Base-by-base conservation (phyloP, 2,329 filamentous ascomycete species). In the Huntiella moniliformis region DNA sequence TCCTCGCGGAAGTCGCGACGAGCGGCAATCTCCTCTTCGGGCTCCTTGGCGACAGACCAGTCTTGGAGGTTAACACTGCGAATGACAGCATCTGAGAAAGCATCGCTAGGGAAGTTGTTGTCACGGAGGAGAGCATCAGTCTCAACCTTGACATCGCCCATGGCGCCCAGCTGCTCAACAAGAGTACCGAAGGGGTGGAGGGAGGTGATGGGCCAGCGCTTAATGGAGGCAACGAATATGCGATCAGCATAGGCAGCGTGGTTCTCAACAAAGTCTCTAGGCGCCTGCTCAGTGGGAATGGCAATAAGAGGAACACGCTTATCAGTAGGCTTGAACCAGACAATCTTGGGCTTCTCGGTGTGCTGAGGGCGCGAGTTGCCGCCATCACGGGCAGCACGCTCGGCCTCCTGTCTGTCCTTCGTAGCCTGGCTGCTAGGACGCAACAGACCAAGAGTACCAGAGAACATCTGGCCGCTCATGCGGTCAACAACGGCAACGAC, bases 261-360 rank as follows among this genome's bases (percentile, higher is more conserved):
- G 63, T 91, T 94, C 67, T 98, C 91, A 22, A 98, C 91, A 56
- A 98, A 98, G 64, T 96, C 91, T 33, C 86, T 81, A 15, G 91
- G 91, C 6, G 91, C 91, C 64, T 98, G 91, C 62, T 98, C 91
- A 3, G 91, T 98, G 1, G 91, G 91, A 53, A 98, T 98, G 45
- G 91, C 91, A 61, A 98, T 98, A 53, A 98, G 70, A 42, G 91
- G 91, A 41, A 98, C 91, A 58, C 91, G 85, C 74, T 98, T 96
- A 65, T 98, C 91, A 1, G 91, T 98, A 49, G 91, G 91, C 70
- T 98, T 98, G 69, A 98, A 98, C 91, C 91, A 98, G 37, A 98
- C 91, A 64, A 98, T 98, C 77, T 98, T 98, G 52, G 91, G 91
- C 66, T 95, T 95, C 53, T 98, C 91, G 60, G 92, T 86, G 5